These are phyloP conservation scores for Przewalskia tangutica DNA, from an alignment of 257 asterid species.

Conservation along the genomic window DNA sequence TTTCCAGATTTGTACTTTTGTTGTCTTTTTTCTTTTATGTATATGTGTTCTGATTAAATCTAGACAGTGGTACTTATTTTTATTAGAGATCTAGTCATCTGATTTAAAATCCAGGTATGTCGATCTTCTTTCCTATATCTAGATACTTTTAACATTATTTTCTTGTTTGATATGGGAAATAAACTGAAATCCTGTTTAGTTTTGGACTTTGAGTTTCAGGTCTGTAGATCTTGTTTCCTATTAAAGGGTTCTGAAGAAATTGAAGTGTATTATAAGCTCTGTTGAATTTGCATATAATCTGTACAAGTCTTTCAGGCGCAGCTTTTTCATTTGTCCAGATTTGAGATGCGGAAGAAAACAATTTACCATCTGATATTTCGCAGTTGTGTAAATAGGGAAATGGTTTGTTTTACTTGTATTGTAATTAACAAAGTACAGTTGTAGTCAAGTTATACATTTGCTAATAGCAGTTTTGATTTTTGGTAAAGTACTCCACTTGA, in stretches of 20 bases:
- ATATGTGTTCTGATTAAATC: neutral
- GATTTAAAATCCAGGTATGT: neutral
- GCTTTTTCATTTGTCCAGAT: neutral
- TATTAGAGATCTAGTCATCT: conserved; percentile 1
- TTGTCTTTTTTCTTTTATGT: neutral
- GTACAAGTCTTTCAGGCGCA: neutral
- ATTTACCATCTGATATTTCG: neutral
- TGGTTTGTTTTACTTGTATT: neutral
- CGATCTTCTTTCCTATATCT: conserved; percentile 28
- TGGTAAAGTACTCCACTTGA: neutral
- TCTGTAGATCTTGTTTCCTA: conserved; percentile 26
- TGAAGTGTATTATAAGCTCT: neutral
- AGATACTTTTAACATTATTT: neutral
- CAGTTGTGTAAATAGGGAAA: neutral
- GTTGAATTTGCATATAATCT: neutral
- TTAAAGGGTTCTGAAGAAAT: conserved; percentile 23
- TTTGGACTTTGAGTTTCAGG: neutral
- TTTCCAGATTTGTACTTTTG: neutral
- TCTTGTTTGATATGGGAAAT: neutral
- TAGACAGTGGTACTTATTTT: neutral
- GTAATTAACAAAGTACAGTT: too few relatives aligned
- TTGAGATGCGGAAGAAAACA: neutral
- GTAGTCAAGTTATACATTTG: too few relatives aligned
- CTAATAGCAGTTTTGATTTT: neutral
- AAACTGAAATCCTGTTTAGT: neutral